A percentile compares a stretch with the other conserved stretches of the same genome.
Conservation (phyloP, 1,284 basidiomycete species). For the Austropuccinia psidii region DNA sequence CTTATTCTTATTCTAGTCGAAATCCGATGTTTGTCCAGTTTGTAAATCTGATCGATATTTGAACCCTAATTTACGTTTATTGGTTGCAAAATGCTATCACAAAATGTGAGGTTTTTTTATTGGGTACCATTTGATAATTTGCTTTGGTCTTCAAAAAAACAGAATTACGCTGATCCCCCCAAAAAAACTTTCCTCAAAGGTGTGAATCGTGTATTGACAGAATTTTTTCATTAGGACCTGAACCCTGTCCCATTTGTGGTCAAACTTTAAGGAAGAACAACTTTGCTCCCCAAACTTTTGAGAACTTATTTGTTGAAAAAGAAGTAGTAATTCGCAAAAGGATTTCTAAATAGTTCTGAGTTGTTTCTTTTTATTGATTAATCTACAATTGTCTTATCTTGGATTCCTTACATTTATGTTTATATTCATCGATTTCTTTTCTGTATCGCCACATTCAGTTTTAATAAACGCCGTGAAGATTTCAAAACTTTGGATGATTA, state of each 20-base stretch:
- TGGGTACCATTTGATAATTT: neutral
- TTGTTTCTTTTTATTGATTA: neutral
- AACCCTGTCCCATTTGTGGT: constrained; percentile 87
- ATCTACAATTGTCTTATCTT: neutral
- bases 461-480: constrained; percentile 86
- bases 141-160: constrained; percentile 7
- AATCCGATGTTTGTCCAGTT: constrained; percentile 91
- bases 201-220: constrained; percentile 97
- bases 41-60: constrained; percentile 95
- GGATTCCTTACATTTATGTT: neutral
- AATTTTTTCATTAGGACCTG: constrained; percentile 88
- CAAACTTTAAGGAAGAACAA: constrained; percentile 84
- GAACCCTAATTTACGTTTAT: constrained; percentile 82
- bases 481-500: constrained; percentile 74
- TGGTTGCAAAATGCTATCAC: constrained; percentile 94
- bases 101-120: constrained; percentile 65
- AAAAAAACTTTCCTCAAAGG: constrained; percentile 52
- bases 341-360: constrained; percentile 69
- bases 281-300: constrained; percentile 93
- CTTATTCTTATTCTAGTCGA: constrained; percentile 56
- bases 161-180: neutral
- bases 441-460: constrained; percentile 53
- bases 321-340: constrained; percentile 82
- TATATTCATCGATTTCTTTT: neutral
- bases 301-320: constrained; percentile 91